Evolutionary conservation across 2,329 filamentous ascomycete genomes (phyloP).

Genomic region (Canariomyces notabilis): DNA sequence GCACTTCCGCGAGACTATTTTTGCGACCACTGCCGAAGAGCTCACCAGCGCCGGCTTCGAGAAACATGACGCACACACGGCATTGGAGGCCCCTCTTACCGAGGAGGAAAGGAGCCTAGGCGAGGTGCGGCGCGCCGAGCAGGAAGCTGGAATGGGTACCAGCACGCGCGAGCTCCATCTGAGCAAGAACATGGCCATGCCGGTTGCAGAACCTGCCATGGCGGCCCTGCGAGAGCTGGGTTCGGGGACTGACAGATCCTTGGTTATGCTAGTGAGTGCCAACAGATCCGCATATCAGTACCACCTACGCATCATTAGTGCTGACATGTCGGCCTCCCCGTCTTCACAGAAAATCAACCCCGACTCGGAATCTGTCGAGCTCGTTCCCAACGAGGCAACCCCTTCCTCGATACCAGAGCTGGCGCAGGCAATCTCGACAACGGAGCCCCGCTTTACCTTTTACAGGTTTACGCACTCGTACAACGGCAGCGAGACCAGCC

Average conservation of each 20-base stretch:
- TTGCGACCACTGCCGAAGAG: conserved; percentile 65
- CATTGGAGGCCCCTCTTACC: conserved; percentile 65
- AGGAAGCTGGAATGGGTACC: conserved; percentile 67
- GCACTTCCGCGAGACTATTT: conserved; percentile 71
- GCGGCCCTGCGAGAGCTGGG: conserved; percentile 58
- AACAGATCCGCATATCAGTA: too few species aligned
- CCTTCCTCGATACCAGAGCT: conserved; percentile 56
- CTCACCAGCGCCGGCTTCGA: conserved; percentile 65
- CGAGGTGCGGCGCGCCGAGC: conserved; percentile 70
- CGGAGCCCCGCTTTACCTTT: conserved; percentile 73
- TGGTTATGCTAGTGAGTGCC: conserved; percentile 61
- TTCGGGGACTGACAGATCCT: conserved; percentile 41
- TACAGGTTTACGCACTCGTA: conserved; percentile 62
- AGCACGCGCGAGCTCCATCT: conserved; percentile 53
- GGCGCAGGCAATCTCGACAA: conserved; percentile 53
- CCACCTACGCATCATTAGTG: background rate
- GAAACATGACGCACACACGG: conserved; percentile 64
- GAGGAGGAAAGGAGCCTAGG: conserved; percentile 69
- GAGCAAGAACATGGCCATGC: conserved; percentile 53
- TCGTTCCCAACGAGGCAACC: conserved; percentile 50
- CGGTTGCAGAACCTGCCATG: conserved; percentile 58
- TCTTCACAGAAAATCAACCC: conserved; percentile 62
- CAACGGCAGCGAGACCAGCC: conserved; percentile 46
- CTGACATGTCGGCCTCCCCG: background rate
- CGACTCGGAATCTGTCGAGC: conserved; percentile 62